A percentile compares a stretch with the other conserved stretches of the same genome.
phyloP scores from a whole-genome alignment of 169 alveolate genomes.

The Babesia bigemina region DNA sequence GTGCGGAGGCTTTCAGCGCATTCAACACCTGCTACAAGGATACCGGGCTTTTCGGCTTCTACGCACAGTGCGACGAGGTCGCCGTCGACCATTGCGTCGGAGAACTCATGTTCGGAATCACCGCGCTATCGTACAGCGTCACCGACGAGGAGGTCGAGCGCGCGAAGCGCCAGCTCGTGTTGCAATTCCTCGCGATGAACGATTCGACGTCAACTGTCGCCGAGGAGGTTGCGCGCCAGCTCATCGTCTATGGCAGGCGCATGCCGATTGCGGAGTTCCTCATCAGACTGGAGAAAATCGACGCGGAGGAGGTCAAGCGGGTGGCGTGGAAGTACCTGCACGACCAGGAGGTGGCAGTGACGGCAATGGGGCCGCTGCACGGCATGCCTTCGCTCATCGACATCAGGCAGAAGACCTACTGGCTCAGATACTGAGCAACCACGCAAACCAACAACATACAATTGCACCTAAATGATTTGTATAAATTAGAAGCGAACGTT shows the following conservation, averaged over 20 bases:
- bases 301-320: conserved; percentile 83
- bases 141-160: conserved; percentile 83
- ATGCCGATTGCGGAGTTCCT: conserved; percentile 82
- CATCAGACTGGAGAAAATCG: conserved; percentile 77
- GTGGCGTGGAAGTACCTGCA: conserved; percentile 87
- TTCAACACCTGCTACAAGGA: conserved; percentile 91
- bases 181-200: conserved; percentile 77
- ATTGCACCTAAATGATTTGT: background rate
- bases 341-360: conserved; percentile 80
- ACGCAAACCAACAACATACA: background rate
- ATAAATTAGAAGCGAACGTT: background rate
- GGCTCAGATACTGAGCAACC: conserved; percentile 72
- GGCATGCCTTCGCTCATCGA: conserved; percentile 80
- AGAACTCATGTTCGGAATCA: conserved; percentile 82
- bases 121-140: conserved; percentile 79
- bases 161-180: conserved; percentile 77
- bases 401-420: conserved; percentile 77
- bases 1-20: conserved; percentile 84
- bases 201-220: conserved; percentile 84
- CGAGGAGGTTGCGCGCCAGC: conserved; percentile 83
- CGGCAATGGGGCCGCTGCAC: conserved; percentile 81
- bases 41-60: conserved; percentile 91
- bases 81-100: conserved; percentile 86
- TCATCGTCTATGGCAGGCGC: conserved; percentile 82
- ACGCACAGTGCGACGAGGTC: conserved; percentile 83